Evolutionary conservation across 768 basidiomycete species (phyloP), one percentile per base, ranked within the genome.

Genomic region (Russula emetica): DNA sequence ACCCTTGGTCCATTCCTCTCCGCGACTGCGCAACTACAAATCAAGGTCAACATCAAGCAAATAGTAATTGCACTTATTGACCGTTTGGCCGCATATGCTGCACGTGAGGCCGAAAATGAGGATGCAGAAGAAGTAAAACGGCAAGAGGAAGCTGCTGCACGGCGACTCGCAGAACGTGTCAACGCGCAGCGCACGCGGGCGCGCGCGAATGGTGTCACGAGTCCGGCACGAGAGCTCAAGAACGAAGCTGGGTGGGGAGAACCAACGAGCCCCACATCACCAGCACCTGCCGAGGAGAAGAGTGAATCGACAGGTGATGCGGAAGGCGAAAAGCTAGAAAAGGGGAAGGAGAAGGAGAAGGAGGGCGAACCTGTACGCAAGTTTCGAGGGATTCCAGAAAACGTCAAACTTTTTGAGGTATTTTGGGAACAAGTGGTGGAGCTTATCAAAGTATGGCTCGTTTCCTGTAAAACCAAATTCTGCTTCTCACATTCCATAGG

Each of bases 391-490:
- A 86, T 98, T 49, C 97, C 97, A 9, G 91, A 94, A 72, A 83
- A 98, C 68, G 97, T 97, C 26, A 92, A 89, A 71, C 76, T 99
- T 57, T 99, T 99, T 66, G 97, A 99, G 72, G 94, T 98, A 13
- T 99, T 98, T 74, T 99, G 97, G 96, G 87, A 90, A 67, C 97
- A 99, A 73, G 93, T 98, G 6, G 95, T 98, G 13, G 90, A 97
- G 73, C 84, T 99, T 30, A 95, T 99, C 80, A 97, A 95, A 84
- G 94, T 92, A 69, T 49, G 55, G 6, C 18, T n/a, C 0, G 8
- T 24, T 38, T 18, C 32, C 22, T 59, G 28, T 34, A 36, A 13
- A 16, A 26, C 63, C n/a, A 32, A 24, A 2, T 50, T 36, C 0
- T 18, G 9, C 62, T 32, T 24, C 51, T 72, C 45, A 51, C 38